phyloP scores from a whole-genome alignment of 2,329 filamentous ascomycete genomes.

The Pseudovirgaria hyperparasitica region DNA sequence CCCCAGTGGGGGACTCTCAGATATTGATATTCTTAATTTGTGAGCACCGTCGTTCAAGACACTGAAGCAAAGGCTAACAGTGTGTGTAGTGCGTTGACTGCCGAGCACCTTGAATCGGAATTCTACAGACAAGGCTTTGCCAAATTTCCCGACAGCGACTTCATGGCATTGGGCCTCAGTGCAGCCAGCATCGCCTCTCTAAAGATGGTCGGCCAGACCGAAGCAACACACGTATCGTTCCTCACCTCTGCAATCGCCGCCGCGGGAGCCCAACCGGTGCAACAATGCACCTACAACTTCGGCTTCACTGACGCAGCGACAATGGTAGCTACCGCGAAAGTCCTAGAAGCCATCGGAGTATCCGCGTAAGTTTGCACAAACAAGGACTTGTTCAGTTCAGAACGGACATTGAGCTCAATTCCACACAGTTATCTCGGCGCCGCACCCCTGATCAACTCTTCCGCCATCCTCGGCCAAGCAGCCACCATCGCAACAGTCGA shows the following conservation, averaged over 20 bases:
- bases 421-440: conserved; percentile 46
- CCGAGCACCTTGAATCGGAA: conserved; percentile 60
- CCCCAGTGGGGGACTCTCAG: conserved; percentile 25
- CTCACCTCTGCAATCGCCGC: conserved; percentile 49
- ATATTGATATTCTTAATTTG: conserved; percentile 43
- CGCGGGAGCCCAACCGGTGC: conserved; percentile 51
- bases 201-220: conserved; percentile 48
- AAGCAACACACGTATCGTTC: conserved; percentile 48
- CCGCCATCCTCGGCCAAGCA: conserved; percentile 50
- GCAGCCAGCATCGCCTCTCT: conserved; percentile 45
- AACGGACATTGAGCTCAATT: conserved; percentile 2
- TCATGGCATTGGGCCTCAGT: conserved; percentile 48
- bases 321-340: conserved; percentile 57
- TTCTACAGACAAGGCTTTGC: conserved; percentile 63
- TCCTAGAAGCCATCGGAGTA: conserved; percentile 62
- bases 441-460: conserved; percentile 48
- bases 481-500: conserved; percentile 62
- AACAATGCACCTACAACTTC: conserved; percentile 62
- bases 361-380: conserved; percentile 42
- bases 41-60: conserved; percentile 24
- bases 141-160: conserved; percentile 52
- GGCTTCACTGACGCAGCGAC: conserved; percentile 47
- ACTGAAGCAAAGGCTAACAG: conserved; percentile 17
- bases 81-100: conserved; percentile 48
- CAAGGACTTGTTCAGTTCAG: not conserved